Conservation (phyloP, 305 asterid genomes). For the Solanum hybrid region DNA sequence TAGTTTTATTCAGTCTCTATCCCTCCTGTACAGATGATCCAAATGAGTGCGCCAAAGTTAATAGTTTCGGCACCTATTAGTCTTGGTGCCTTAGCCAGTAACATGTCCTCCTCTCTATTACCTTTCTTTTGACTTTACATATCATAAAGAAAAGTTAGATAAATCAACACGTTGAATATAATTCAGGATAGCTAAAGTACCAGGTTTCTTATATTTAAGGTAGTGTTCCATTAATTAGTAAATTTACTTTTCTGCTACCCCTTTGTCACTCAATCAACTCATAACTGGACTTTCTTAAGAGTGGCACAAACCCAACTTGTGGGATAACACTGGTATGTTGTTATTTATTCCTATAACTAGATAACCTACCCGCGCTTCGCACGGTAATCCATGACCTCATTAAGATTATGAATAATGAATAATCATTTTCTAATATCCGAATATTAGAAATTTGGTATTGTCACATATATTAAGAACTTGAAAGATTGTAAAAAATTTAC, state of each 20-base stretch:
- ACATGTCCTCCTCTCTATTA: background rate
- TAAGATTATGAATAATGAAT: too few relatives aligned
- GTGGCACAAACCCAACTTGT: background rate
- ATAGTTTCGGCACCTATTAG: background rate
- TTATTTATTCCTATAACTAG: background rate
- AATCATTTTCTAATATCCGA: too few relatives aligned
- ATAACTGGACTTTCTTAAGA: background rate
- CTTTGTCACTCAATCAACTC: background rate
- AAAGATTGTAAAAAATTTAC: too few relatives aligned
- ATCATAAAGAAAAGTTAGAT: background rate
- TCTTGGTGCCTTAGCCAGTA: background rate
- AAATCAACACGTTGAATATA: background rate
- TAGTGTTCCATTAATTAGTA: background rate
- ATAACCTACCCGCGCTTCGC: too few relatives aligned
- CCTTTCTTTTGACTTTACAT: background rate
- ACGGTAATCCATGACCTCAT: too few relatives aligned
- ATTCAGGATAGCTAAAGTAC: background rate
- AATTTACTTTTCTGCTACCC: background rate
- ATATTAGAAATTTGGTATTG: too few relatives aligned
- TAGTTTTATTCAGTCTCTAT: constrained; percentile 12
- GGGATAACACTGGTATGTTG: background rate
- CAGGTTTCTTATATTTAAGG: background rate
- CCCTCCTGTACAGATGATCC: constrained; percentile 1
- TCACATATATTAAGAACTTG: too few relatives aligned
- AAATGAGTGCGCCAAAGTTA: background rate